Evolutionary conservation across 2,329 filamentous ascomycete species (phyloP), one percentile per base, ranked within the genome.

Genomic region (Colletotrichum higginsianum): DNA sequence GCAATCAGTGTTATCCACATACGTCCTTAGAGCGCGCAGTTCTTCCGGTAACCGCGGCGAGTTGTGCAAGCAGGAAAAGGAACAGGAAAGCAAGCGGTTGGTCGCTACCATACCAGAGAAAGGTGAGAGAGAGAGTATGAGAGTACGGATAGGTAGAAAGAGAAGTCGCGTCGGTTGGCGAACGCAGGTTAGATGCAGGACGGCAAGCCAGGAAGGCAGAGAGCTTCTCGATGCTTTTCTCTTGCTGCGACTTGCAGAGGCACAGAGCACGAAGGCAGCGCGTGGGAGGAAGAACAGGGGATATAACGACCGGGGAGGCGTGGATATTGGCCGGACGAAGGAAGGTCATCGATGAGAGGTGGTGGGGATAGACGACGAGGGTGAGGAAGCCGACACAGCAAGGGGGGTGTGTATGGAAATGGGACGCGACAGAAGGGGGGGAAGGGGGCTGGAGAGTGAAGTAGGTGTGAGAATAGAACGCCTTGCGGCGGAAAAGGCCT

Each of bases 141-240:
- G 7, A 52, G 47, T 16, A 40, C 16, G 53, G 47, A 23, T 35
- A 35, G 49, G 30, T 35, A 53, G 21, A 16, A 38, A 62, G 21
- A 53, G n/a, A 44, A 62, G 26, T 44, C 38, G 23, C 44, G 38
- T 26, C 61, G 21, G 61, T 53, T 53, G 47, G 30, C 47, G 47
- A 42, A 62, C 21, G 47, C 47, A 53, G n/a, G 47, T 53, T 62
- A n/a, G 58, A 61, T 50, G 58, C 58, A 49, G 46, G 58, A 61
- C n/a, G 23, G 46, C 58, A 61, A 16, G 21, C 61, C 26, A 23
- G n/a, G 9, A 61, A 55, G 38, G 9, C 66, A 55, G 38, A 60
- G 67, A 71, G 65, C 65, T 71, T 71, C 68, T 71, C 64, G 68
- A 71, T 60, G 64, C 68, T 71, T 67, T 71, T 67, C 30, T 55